These are phyloP conservation scores for Hansenula lynferdii DNA, from an alignment of 1,139 yeast species.

Conservation along the genomic window DNA sequence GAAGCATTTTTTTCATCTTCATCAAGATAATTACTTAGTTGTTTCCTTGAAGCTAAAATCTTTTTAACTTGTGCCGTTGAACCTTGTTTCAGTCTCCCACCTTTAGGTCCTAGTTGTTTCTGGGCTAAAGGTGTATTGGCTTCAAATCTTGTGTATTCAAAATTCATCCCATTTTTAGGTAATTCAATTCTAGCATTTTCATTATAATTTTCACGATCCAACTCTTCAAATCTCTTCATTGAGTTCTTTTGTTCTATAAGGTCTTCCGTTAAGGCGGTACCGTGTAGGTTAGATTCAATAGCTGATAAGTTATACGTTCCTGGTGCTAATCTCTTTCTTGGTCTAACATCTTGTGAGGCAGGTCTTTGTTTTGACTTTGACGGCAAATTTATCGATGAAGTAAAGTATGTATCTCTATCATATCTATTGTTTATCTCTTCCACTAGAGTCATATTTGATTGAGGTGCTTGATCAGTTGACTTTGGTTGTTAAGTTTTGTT, in stretches of 20 bases:
- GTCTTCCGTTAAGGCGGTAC: constrained; percentile 21
- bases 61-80: constrained; percentile 27
- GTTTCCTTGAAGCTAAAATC: constrained; percentile 33
- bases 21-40: constrained; percentile 33
- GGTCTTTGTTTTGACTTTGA: constrained; percentile 11
- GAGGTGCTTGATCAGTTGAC: not conserved
- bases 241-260: constrained; percentile 29
- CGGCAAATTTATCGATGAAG: constrained; percentile 18
- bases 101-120: constrained; percentile 8
- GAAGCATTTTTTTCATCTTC: constrained; percentile 27
- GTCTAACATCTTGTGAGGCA: constrained; percentile 9
- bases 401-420: constrained; percentile 20
- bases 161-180: constrained; percentile 28
- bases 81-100: constrained; percentile 17
- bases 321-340: constrained; percentile 20
- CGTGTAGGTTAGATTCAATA: constrained; percentile 21
- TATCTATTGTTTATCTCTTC: constrained; percentile 18
- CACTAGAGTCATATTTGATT: constrained; percentile 6
- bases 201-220: constrained; percentile 36
- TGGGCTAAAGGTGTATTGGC: constrained; percentile 13
- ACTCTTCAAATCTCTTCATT: constrained; percentile 32
- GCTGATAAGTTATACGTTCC: constrained; percentile 22
- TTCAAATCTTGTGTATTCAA: constrained; percentile 17
- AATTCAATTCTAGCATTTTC: constrained; percentile 31
- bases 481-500: too few species aligned